Percentiles rank a stretch among this genome's conserved stretches.
These are phyloP conservation scores for Spiromastix sp. DNA, from an alignment of 2,329 filamentous ascomycete species.

Conservation along the genomic window DNA sequence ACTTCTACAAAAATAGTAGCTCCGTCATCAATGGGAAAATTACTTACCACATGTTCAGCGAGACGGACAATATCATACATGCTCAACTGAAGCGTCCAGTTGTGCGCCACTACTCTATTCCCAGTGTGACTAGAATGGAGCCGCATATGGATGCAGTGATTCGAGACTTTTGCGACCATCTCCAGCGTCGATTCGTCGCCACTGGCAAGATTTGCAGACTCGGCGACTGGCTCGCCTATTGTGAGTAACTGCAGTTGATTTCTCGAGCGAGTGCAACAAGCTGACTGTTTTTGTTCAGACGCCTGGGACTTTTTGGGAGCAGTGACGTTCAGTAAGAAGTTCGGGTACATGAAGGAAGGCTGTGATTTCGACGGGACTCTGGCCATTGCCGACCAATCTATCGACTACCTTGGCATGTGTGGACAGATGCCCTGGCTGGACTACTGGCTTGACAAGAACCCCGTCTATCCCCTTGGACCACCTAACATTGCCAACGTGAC, in stretches of 20 bases:
- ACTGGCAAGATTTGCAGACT: too few species aligned
- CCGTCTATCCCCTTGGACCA: constrained; percentile 17
- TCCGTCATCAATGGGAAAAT: constrained; percentile 26
- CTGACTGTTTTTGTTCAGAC: too few species aligned
- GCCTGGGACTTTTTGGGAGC: constrained; percentile 19
- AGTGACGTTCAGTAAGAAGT: constrained; percentile 17
- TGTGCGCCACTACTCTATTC: constrained; percentile 25
- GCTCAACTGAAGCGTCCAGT: constrained; percentile 28
- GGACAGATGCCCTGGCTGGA: constrained; percentile 18
- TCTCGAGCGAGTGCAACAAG: too few species aligned
- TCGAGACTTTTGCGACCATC: constrained; percentile 18
- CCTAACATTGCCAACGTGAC: constrained; percentile 16
- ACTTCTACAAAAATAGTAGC: constrained; percentile 29
- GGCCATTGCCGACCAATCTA: constrained; percentile 13
- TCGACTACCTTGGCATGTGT: constrained; percentile 19
- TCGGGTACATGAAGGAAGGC: constrained; percentile 19
- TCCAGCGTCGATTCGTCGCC: constrained; percentile 26
- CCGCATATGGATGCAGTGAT: constrained; percentile 22
- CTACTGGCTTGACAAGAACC: constrained; percentile 22
- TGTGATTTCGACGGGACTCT: constrained; percentile 18
- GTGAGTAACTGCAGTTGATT: too few species aligned
- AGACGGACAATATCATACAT: constrained; percentile 23
- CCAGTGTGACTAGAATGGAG: constrained; percentile 16
- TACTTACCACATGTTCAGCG: constrained; percentile 30
- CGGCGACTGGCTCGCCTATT: too few species aligned